Conservation (phyloP, 768 basidiomycete genomes). For the Kwoniella botswanensis region DNA sequence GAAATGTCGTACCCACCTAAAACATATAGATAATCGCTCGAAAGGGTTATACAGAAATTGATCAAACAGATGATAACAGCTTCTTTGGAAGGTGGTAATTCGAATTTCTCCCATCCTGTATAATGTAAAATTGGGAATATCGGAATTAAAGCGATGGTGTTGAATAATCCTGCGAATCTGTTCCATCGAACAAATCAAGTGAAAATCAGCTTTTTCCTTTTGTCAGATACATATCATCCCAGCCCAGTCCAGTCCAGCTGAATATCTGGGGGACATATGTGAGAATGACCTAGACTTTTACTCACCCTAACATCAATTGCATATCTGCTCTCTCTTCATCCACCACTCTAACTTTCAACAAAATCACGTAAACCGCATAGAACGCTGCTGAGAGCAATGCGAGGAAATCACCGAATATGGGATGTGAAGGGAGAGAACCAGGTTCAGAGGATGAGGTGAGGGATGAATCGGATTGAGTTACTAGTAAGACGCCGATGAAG, state of each 20-base stretch:
- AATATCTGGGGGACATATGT: background rate
- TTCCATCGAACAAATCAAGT: too few species aligned
- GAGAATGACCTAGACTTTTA: background rate
- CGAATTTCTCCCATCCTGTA: constrained; percentile 73
- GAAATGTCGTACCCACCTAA: constrained; percentile 26
- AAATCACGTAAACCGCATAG: constrained; percentile 85
- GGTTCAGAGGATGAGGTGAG: constrained; percentile 44
- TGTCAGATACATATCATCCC: background rate
- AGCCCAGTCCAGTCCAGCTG: background rate
- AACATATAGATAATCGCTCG: constrained; percentile 71
- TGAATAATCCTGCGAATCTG: constrained; percentile 86
- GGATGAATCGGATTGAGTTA: constrained; percentile 81
- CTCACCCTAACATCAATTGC: constrained; percentile 82
- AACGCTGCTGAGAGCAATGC: constrained; percentile 85
- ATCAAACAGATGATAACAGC: constrained; percentile 63
- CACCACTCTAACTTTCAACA: constrained; percentile 84
- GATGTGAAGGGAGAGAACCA: constrained; percentile 52
- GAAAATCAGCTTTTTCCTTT: too few species aligned
- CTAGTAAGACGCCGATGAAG: constrained; percentile 80
- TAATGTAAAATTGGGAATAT: constrained; percentile 77
- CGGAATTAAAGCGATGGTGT: constrained; percentile 75
- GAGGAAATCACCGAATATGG: constrained; percentile 76
- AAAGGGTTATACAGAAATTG: constrained; percentile 82
- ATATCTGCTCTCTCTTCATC: constrained; percentile 84
- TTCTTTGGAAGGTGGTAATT: constrained; percentile 67